phyloP scores from a whole-genome alignment of 2,329 filamentous ascomycete species.

The Curvularia lunata region DNA sequence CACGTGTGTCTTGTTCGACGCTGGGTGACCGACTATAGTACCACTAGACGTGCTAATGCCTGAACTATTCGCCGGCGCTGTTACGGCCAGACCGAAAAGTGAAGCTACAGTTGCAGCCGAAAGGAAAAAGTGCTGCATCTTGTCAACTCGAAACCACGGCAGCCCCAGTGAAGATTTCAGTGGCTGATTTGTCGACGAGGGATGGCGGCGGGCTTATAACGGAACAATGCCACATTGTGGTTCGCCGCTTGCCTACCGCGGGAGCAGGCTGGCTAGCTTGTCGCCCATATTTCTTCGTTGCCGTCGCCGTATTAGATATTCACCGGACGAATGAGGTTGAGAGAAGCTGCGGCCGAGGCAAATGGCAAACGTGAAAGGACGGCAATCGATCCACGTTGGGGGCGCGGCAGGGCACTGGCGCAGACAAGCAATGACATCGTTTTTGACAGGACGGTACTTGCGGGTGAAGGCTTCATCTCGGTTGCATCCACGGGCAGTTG shows the following conservation, averaged over 20 bases:
- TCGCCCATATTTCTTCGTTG: conserved; percentile 9
- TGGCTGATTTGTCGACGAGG: neutral
- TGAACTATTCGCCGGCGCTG: conserved; percentile 6
- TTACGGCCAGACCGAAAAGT: conserved; percentile 16
- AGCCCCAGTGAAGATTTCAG: neutral
- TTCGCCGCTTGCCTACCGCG: neutral
- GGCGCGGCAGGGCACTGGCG: conserved; percentile 5
- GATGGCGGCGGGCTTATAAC: conserved; percentile 11
- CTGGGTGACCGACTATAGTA: conserved; percentile 40
- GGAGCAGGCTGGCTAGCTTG: conserved; percentile 1
- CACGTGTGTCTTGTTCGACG: conserved; percentile 30
- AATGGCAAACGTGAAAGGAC: neutral
- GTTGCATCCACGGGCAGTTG: neutral
- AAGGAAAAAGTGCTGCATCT: conserved; percentile 22
- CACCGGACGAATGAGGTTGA: neutral
- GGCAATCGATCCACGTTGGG: neutral
- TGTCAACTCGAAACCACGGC: conserved; percentile 16
- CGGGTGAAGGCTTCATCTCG: conserved; percentile 11
- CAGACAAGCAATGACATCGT: conserved; percentile 4
- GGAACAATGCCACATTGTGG: conserved; percentile 9
- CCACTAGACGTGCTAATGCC: conserved; percentile 42
- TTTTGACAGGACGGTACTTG: conserved; percentile 7
- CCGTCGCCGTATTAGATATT: conserved; percentile 3
- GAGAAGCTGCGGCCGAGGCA: conserved; percentile 10
- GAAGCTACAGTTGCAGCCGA: conserved; percentile 19